These are phyloP conservation scores for Fraxinus ornus DNA, from an alignment of 305 asterid species.

Conservation along the genomic window DNA sequence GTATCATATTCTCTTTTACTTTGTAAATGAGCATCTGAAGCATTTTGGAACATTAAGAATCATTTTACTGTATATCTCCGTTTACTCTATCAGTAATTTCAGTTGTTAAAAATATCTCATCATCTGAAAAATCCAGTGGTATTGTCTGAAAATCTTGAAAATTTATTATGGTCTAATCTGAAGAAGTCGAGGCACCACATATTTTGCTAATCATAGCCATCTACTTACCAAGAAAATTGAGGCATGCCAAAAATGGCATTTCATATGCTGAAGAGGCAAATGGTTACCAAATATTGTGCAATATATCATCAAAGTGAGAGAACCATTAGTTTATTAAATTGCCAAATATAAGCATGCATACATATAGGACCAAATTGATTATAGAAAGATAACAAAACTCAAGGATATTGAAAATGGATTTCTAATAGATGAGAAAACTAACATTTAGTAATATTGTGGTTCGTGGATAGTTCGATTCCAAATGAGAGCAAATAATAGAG, in stretches of 20 bases:
- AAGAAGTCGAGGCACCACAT: background rate
- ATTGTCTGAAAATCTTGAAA: background rate
- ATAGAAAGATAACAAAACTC: background rate
- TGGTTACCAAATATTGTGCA: background rate
- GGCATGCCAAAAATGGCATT: background rate
- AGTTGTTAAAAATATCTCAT: background rate
- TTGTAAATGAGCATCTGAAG: background rate
- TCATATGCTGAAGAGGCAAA: background rate
- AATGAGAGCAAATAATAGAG: background rate
- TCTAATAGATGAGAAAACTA: background rate
- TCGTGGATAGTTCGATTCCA: background rate
- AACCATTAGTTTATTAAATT: background rate
- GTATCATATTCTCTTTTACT: background rate
- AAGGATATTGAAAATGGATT: background rate
- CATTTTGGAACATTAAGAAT: background rate
- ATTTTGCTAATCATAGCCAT: background rate
- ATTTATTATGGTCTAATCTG: background rate
- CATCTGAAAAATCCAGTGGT: background rate
- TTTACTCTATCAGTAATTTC: background rate
- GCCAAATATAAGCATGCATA: background rate
- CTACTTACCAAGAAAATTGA: background rate
- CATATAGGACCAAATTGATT: background rate
- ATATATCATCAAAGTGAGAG: background rate
- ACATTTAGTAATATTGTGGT: background rate
- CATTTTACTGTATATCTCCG: background rate